Conservation (phyloP, 768 basidiomycete species). For the Mycena venus region DNA sequence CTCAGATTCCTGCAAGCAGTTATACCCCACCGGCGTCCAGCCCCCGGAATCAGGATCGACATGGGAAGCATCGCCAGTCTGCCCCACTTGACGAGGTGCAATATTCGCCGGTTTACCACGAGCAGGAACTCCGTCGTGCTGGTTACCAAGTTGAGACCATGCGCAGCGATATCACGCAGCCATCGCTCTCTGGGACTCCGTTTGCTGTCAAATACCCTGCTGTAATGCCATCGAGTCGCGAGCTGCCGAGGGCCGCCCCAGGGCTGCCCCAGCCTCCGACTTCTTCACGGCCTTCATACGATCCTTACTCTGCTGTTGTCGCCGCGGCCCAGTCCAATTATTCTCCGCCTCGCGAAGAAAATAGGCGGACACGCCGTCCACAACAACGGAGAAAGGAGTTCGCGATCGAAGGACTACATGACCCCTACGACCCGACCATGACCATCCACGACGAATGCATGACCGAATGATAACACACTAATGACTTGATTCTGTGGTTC, state of each 20-base stretch:
- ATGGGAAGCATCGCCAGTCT: conserved; percentile 12
- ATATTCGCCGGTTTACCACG: conserved; percentile 9
- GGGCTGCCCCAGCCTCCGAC: conserved; percentile 10
- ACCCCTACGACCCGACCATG: conserved; percentile 9
- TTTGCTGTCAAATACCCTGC: conserved; percentile 27
- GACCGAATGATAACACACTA: conserved; percentile 23
- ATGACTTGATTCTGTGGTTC: conserved; percentile 4
- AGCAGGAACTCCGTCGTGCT: conserved; percentile 23
- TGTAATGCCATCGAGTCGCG: conserved; percentile 8
- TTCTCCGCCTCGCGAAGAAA: background rate
- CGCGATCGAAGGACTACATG: background rate
- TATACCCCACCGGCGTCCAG: conserved; percentile 11
- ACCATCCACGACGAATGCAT: background rate
- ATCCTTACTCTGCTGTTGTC: background rate
- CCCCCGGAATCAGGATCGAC: background rate
- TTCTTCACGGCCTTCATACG: conserved; percentile 4
- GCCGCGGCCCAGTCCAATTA: background rate
- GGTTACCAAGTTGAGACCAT: conserved; percentile 29
- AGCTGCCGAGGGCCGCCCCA: background rate
- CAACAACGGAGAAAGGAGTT: background rate
- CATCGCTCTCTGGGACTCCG: conserved; percentile 24
- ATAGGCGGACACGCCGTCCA: background rate
- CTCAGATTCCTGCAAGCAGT: conserved; percentile 26
- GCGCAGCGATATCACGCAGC: conserved; percentile 33
- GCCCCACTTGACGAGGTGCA: conserved; percentile 8